Percentiles rank a stretch among this genome's conserved stretches.
These are phyloP conservation scores for Metarhizium guizhouense DNA, from an alignment of 2,329 filamentous ascomycete genomes.

Conservation along the genomic window DNA sequence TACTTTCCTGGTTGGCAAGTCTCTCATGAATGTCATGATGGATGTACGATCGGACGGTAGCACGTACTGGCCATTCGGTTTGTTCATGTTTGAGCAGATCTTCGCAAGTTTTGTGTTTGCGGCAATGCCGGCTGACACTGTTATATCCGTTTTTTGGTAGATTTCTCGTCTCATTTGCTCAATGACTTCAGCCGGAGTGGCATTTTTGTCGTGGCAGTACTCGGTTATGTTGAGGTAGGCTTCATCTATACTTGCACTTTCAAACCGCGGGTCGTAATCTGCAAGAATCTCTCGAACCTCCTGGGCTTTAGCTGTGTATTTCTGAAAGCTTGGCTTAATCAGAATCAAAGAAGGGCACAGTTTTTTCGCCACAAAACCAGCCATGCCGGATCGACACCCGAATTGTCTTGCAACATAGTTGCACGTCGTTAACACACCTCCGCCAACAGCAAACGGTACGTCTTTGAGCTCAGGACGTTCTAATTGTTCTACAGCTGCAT, in stretches of 20 bases:
- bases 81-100: conserved; percentile 91
- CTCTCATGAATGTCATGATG: conserved; percentile 80
- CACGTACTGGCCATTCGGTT: conserved; percentile 86
- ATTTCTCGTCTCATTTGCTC: conserved; percentile 71
- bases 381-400: conserved; percentile 92
- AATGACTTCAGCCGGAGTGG: conserved; percentile 65
- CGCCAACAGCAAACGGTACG: conserved; percentile 84
- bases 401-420: conserved; percentile 89
- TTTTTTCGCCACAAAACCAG: conserved; percentile 88
- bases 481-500: conserved; percentile 83
- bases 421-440: conserved; percentile 54
- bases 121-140: conserved; percentile 88
- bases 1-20: conserved; percentile 78
- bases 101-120: conserved; percentile 91
- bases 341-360: conserved; percentile 80
- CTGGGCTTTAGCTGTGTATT: conserved; percentile 83
- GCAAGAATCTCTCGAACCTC: conserved; percentile 77
- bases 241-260: conserved; percentile 92
- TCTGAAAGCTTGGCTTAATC: conserved; percentile 77
- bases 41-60: conserved; percentile 61
- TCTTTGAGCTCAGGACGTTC: conserved; percentile 76
- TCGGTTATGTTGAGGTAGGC: conserved; percentile 91
- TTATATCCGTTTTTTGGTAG: conserved; percentile 67
- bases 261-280: conserved; percentile 83
- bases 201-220: conserved; percentile 63